Evolutionary conservation across 345 rosid genomes (phyloP).

Genomic region (Eucalyptus pauciflora): DNA sequence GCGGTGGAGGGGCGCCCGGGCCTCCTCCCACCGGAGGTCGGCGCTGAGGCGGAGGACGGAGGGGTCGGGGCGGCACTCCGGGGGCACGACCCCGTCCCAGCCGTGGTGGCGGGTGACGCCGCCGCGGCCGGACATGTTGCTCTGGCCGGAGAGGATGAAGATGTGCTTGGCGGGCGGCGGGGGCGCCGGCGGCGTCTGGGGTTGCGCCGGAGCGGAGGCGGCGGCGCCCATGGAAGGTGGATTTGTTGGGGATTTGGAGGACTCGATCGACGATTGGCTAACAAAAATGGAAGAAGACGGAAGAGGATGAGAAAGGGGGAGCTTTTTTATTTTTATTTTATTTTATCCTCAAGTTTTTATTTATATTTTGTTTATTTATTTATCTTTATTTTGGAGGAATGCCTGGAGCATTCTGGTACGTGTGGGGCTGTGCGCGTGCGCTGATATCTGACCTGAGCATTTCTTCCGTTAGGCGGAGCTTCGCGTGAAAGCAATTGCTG

Average conservation of each 20-base stretch:
- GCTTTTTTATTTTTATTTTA: background rate
- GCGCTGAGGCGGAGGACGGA: conserved; percentile 55
- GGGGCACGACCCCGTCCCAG: conserved; percentile 68
- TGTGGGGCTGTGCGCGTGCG: background rate
- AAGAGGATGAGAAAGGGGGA: no score
- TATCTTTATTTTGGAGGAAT: background rate
- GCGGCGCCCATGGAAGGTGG: background rate
- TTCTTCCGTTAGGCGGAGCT: background rate
- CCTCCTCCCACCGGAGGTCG: conserved; percentile 55
- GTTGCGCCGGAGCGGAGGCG: background rate
- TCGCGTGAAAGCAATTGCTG: background rate
- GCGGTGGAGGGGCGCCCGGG: conserved; percentile 69
- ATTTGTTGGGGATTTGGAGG: background rate
- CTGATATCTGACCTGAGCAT: background rate
- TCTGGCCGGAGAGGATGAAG: conserved; percentile 85
- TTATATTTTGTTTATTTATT: background rate
- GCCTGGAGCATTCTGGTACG: background rate
- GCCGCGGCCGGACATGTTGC: conserved; percentile 94
- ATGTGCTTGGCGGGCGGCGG: conserved; percentile 18
- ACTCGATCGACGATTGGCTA: background rate
- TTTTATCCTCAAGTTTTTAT: background rate
- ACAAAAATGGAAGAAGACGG: background rate
- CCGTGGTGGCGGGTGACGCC: conserved; percentile 47
- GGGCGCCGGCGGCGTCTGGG: background rate
- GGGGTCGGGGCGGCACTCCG: conserved; percentile 42